Conservation (phyloP, 1,139 yeast species). For the Kodamaea sp. region DNA sequence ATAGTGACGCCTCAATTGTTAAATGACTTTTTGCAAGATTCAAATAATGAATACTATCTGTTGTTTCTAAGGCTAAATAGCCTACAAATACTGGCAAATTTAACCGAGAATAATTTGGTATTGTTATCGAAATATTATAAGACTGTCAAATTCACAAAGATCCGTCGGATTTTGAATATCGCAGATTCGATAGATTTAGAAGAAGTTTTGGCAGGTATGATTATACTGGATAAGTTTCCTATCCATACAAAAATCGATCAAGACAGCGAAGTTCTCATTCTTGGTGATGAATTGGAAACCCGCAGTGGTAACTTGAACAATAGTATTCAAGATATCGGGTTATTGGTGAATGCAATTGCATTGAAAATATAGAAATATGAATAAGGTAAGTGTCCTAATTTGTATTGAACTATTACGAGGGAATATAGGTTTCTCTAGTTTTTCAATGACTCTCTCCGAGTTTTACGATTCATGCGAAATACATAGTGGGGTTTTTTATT, state of each 20-base stretch:
- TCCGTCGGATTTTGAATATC: slow-evolving; percentile 16
- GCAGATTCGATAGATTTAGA: slow-evolving; percentile 17
- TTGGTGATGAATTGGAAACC: slow-evolving; percentile 18
- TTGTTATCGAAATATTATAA: slow-evolving; percentile 29
- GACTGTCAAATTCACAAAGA: slow-evolving; percentile 20
- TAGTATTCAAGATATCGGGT: slow-evolving; percentile 25
- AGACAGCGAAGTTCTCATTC: slow-evolving; percentile 21
- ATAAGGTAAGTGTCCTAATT: neutral
- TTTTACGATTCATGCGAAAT: no score
- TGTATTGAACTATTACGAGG: no score
- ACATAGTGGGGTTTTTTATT: no score
- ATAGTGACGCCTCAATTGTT: slow-evolving; percentile 20
- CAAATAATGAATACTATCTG: slow-evolving; percentile 8
- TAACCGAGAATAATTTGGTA: slow-evolving; percentile 32
- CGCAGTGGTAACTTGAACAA: slow-evolving; percentile 12
- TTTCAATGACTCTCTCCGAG: no score
- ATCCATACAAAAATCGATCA: slow-evolving; percentile 33
- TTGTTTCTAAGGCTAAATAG: slow-evolving; percentile 14
- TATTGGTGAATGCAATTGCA: slow-evolving; percentile 17
- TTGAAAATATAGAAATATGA: neutral
- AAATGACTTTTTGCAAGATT: slow-evolving; percentile 14
- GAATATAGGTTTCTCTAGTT: no score
- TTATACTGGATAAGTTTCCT: slow-evolving; percentile 31
- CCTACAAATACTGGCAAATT: slow-evolving; percentile 20
- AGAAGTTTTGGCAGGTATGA: slow-evolving; percentile 31